Conservation (phyloP, 1,284 basidiomycete genomes). For the Fomes fomentarius region DNA sequence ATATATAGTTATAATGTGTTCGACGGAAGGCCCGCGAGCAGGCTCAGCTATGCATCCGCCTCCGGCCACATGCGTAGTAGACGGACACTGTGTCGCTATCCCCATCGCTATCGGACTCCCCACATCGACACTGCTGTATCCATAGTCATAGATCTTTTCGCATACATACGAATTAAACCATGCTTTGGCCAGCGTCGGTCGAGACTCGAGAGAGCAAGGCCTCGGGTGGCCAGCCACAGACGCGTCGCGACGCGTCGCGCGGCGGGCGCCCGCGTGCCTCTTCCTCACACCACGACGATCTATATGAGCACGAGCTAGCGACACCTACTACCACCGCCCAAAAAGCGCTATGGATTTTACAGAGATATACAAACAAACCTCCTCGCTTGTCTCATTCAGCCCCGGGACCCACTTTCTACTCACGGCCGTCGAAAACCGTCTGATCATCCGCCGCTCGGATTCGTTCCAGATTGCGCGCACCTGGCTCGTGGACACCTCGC, state of each 20-base stretch:
- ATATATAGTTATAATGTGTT: too few relatives aligned
- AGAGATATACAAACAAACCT: conserved; percentile 76
- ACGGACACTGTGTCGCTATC: too few relatives aligned
- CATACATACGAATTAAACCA: too few relatives aligned
- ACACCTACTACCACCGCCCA: neutral
- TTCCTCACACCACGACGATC: too few relatives aligned
- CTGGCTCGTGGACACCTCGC: conserved; percentile 64
- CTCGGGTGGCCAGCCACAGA: neutral
- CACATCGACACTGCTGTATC: neutral
- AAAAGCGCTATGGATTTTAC: conserved; percentile 66
- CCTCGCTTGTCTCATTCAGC: conserved; percentile 68
- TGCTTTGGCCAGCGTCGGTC: too few relatives aligned
- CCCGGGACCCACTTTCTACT: conserved; percentile 77
- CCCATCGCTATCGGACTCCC: too few relatives aligned
- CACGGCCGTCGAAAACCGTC: conserved; percentile 69
- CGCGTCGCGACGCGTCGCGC: neutral
- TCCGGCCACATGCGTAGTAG: neutral
- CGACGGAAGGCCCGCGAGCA: too few relatives aligned
- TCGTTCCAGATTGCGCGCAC: conserved; percentile 75
- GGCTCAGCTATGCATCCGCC: neutral
- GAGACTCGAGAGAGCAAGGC: too few relatives aligned
- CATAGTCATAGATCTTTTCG: neutral
- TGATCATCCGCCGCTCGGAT: conserved; percentile 76
- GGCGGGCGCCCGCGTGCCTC: too few relatives aligned
- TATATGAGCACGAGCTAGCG: too few relatives aligned